Evolutionary conservation across 2,329 filamentous ascomycete species (phyloP).

Genomic region (Pseudogymnoascus sp.): DNA sequence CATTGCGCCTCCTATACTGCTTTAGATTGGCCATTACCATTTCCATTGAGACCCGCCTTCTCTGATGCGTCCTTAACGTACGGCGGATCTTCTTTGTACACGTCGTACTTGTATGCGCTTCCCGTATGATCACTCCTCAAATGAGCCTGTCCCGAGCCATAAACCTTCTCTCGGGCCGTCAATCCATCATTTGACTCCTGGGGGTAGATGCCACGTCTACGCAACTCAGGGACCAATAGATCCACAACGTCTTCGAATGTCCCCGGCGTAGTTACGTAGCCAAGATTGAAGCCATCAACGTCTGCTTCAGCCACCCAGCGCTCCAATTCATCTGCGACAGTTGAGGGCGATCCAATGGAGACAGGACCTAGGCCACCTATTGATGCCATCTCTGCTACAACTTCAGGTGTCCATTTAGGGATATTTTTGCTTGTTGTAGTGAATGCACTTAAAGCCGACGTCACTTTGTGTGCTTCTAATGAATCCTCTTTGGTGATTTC

Average conservation of each 20-base stretch:
- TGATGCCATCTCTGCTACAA: constrained; percentile 58
- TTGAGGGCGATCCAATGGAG: constrained; percentile 35
- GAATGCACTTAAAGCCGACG: constrained; percentile 41
- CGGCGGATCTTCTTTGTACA: constrained; percentile 47
- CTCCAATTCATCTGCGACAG: constrained; percentile 61
- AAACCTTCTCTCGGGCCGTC: constrained; percentile 53
- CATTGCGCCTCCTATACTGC: neutral
- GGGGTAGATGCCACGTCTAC: constrained; percentile 44
- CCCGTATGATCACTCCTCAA: constrained; percentile 52
- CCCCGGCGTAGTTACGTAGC: constrained; percentile 57
- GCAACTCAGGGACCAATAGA: constrained; percentile 55
- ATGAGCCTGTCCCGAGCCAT: constrained; percentile 49
- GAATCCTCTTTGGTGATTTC: constrained; percentile 48
- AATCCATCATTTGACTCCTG: constrained; percentile 30
- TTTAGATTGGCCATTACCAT: neutral
- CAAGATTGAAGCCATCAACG: constrained; percentile 68
- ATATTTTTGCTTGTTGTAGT: constrained; percentile 41
- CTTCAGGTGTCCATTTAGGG: constrained; percentile 59
- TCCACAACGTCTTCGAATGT: constrained; percentile 62
- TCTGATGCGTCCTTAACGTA: constrained; percentile 35
- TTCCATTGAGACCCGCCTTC: neutral
- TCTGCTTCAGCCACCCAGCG: constrained; percentile 60
- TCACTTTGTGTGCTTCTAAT: constrained; percentile 43
- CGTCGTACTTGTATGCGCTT: constrained; percentile 52
- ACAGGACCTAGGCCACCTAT: constrained; percentile 58